A percentile compares a stretch with the other conserved stretches of the same genome.
These are phyloP conservation scores for Ligustrum vulgare DNA, from an alignment of 257 asterid genomes.

Conservation along the genomic window DNA sequence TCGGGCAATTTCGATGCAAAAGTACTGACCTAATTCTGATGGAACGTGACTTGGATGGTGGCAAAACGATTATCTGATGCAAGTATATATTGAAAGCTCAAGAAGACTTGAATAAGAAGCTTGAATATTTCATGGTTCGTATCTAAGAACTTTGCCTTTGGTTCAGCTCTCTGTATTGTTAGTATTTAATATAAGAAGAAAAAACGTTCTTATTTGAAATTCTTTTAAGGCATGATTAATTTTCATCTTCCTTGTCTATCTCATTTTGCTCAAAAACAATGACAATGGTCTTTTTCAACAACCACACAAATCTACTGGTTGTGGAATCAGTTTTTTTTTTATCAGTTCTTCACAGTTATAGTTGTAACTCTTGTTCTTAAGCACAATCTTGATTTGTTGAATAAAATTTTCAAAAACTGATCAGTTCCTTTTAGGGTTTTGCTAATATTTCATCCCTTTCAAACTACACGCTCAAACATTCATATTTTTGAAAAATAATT, in stretches of 20 bases:
- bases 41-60: neutral
- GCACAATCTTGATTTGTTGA: neutral
- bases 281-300: neutral
- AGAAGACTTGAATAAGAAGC: constrained; percentile 2
- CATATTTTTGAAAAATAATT: too few relatives aligned
- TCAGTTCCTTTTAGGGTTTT: neutral
- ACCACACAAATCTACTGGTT: neutral
- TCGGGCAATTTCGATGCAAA: neutral
- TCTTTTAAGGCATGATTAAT: neutral
- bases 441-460: neutral
- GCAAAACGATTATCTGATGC: constrained; percentile 19
- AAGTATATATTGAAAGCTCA: constrained; percentile 16
- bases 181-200: neutral
- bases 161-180: neutral
- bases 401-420: neutral
- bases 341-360: neutral
- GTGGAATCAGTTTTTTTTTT: neutral
- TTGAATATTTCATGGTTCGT: neutral
- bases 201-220: neutral
- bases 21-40: neutral
- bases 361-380: too few relatives aligned
- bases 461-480: neutral
- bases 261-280: neutral
- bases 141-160: neutral
- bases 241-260: neutral